phyloP scores from a whole-genome alignment of 2,329 filamentous ascomycete genomes.

The Biscogniauxia mediterranea region DNA sequence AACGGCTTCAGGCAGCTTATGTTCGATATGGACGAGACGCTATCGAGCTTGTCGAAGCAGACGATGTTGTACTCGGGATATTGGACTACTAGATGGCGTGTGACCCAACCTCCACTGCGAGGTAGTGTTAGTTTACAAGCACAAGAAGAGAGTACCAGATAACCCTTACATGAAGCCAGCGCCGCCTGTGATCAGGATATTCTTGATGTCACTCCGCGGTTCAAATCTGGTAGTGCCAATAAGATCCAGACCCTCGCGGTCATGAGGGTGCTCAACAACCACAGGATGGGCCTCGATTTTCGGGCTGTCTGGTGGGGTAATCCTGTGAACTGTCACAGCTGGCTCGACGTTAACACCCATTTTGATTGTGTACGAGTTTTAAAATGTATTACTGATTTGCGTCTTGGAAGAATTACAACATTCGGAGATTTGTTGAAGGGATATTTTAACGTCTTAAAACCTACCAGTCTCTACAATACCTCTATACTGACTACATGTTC shows the following conservation, averaged over 20 bases:
- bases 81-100: background rate
- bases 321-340: background rate
- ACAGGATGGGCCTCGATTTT: background rate
- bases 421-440: too few relatives aligned
- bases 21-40: constrained; percentile 1
- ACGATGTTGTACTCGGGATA: constrained; percentile 4
- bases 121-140: background rate
- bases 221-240: constrained; percentile 1
- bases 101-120: constrained; percentile 1
- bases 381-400: too few relatives aligned
- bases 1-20: background rate
- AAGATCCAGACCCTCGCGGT: background rate
- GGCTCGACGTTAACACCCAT: background rate
- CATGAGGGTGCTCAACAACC: background rate
- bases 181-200: constrained; percentile 1
- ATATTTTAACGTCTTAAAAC: too few relatives aligned
- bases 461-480: too few relatives aligned
- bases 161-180: background rate
- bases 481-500: too few relatives aligned
- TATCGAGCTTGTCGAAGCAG: constrained; percentile 2
- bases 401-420: too few relatives aligned
- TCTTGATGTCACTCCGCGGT: constrained; percentile 1
- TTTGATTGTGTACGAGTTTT: too few relatives aligned
- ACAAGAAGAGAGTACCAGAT: too few relatives aligned
- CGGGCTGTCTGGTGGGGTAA: background rate